These are phyloP conservation scores for Tetraselmis striata DNA, from an alignment of 139 green algal species.

Conservation along the genomic window DNA sequence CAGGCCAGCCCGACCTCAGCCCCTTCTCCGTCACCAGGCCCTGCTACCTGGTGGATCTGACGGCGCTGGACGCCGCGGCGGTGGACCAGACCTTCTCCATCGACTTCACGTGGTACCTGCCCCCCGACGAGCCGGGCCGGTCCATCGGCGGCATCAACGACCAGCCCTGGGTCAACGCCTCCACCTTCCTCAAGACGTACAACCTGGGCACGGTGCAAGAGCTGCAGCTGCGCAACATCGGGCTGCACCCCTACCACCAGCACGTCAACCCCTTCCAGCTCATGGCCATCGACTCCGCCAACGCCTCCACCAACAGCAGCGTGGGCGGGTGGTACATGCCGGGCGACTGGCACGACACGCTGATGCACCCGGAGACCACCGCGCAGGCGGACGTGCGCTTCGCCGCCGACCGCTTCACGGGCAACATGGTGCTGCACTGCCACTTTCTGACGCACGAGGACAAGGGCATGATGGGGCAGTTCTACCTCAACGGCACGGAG, in stretches of 20 bases:
- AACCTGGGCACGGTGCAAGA: slow-evolving; percentile 13
- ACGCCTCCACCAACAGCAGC: too few relatives aligned
- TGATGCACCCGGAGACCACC: not conserved
- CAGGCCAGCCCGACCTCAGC: not conserved
- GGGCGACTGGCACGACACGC: slow-evolving; percentile 15
- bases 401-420: not conserved
- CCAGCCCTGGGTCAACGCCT: not conserved
- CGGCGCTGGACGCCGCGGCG: not conserved
- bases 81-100: not conserved
- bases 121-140: not conserved
- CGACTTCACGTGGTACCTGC: not conserved
- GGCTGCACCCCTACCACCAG: slow-evolving; percentile 10
- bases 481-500: too few relatives aligned
- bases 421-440: slow-evolving; percentile 6
- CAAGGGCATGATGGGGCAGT: slow-evolving; percentile 11
- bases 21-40: not conserved
- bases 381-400: not conserved
- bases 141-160: slow-evolving; percentile 6
- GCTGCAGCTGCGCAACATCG: slow-evolving; percentile 8
- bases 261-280: slow-evolving; percentile 22
- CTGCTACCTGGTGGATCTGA: not conserved
- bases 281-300: not conserved
- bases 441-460: slow-evolving; percentile 15
- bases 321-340: not conserved
- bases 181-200: not conserved